phyloP scores from a whole-genome alignment of 768 basidiomycete species.

The Suillus spraguei region DNA sequence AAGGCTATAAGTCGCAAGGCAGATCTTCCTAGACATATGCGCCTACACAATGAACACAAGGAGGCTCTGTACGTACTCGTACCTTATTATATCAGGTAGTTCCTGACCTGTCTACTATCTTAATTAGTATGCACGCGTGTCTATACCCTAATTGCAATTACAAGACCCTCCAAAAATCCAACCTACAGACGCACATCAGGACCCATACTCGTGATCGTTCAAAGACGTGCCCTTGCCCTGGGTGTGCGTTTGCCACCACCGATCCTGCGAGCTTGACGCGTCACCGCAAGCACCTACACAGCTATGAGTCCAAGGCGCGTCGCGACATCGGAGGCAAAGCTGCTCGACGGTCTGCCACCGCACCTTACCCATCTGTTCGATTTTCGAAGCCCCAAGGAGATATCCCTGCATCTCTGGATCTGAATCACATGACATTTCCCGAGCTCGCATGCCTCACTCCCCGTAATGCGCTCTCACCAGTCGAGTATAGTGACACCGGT shows the following conservation, averaged over 20 bases:
- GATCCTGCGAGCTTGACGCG: slow-evolving; percentile 30
- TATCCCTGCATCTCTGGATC: slow-evolving; percentile 1
- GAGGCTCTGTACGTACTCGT: slow-evolving; percentile 24
- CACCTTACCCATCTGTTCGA: slow-evolving; percentile 11
- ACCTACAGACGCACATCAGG: slow-evolving; percentile 30
- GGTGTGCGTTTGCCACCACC: slow-evolving; percentile 18
- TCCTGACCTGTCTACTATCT: not conserved
- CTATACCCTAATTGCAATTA: slow-evolving; percentile 22
- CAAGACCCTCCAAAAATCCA: slow-evolving; percentile 29
- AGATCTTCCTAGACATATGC: slow-evolving; percentile 32
- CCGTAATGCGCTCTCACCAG: not conserved
- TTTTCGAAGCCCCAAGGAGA: not conserved
- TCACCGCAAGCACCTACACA: slow-evolving; percentile 23
- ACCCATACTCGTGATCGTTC: slow-evolving; percentile 23
- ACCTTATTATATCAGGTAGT: slow-evolving; percentile 2
- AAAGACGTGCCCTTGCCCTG: slow-evolving; percentile 19
- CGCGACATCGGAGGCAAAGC: slow-evolving; percentile 1
- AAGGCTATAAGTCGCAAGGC: slow-evolving; percentile 23
- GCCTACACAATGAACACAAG: slow-evolving; percentile 24
- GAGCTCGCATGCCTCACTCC: not conserved
- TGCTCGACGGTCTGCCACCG: slow-evolving; percentile 6
- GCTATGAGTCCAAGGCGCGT: slow-evolving; percentile 19
- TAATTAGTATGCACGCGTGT: slow-evolving; percentile 28
- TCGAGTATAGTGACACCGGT: not conserved
- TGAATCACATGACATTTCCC: not conserved